Evolutionary conservation across 805 yeast genomes (phyloP), one percentile per base, ranked within the genome.

Genomic region (Groenewaldozyma salmanticensis): DNA sequence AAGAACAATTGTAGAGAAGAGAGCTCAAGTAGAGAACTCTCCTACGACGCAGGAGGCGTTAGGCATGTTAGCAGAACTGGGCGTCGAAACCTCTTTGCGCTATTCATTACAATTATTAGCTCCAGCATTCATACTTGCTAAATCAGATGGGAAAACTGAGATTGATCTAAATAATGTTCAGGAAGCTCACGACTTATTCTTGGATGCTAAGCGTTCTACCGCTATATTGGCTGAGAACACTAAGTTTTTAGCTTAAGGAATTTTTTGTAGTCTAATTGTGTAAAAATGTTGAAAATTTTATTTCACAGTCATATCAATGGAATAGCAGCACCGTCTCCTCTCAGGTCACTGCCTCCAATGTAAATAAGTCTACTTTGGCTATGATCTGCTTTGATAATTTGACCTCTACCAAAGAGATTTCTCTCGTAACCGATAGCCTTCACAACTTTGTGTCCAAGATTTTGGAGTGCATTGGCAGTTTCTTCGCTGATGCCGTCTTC

Each of bases 71-170:
- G 82, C 96, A 1, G 65, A 64, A 24, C 76, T 79, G 51, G 97
- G 96, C 16, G 62, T 75, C 4, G 70, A 70, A 39, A 81, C 88
- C 4, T 85, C 96, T 2, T 71, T 92, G 58, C 81, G 99, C 60
- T 92, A 92, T 60, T 86, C 95, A 7, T 68, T 92, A 50, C 97
- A 92, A 61, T 72, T 92, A 51, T 70, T 92, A 58, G 76, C 96
- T 0, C 98, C 97, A 24, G 78, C 95, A 22, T 88, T 87, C 40
- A 77, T 92, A 37, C 71, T 92, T 48, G 77, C 95, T 33, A 74
- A 75, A 52, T 75, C 85, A 27, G 68, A 74, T 43, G 83, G 85
- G 46, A 79, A 94, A 45, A 63, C 70, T 27, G 87, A 81, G 55
- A 75, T 85, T 42, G 66, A 65, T 22, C 70, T 75, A 13, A 70